Evolutionary conservation across 2,329 filamentous ascomycete species (phyloP).

Genomic region (Phyllosticta citrichinensis): DNA sequence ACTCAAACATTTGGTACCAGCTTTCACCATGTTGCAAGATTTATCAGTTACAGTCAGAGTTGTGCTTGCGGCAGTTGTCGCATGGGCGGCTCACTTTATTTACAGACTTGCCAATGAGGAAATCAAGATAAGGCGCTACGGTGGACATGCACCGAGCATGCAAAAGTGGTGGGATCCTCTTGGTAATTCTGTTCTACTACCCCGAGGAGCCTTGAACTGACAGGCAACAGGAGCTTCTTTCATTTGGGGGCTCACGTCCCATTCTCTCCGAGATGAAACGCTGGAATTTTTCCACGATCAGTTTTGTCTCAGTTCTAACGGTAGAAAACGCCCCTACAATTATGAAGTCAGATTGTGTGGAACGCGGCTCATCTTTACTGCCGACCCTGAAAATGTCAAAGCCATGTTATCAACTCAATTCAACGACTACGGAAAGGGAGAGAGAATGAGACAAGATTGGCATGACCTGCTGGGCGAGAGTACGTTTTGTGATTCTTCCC

Average conservation of each 20-base stretch:
- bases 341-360: background rate
- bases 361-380: slow-evolving; percentile 9
- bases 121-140: background rate
- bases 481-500: background rate
- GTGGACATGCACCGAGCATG: background rate
- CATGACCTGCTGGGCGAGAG: slow-evolving; percentile 30
- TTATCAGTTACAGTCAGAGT: background rate
- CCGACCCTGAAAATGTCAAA: slow-evolving; percentile 20
- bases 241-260: background rate
- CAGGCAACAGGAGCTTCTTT: background rate
- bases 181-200: background rate
- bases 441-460: slow-evolving; percentile 17
- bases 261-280: background rate
- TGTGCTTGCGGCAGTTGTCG: background rate
- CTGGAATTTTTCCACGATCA: background rate
- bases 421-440: slow-evolving; percentile 15
- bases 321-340: background rate
- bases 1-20: no score
- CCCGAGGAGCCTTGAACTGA: background rate
- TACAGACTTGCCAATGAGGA: background rate
- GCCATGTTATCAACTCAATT: slow-evolving; percentile 17
- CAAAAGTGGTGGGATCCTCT: background rate
- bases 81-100: background rate
- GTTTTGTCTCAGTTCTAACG: background rate
- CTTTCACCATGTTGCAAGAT: background rate